Evolutionary conservation across 441 rosid species (phyloP).

Genomic region (Euphorbia celastroides): DNA sequence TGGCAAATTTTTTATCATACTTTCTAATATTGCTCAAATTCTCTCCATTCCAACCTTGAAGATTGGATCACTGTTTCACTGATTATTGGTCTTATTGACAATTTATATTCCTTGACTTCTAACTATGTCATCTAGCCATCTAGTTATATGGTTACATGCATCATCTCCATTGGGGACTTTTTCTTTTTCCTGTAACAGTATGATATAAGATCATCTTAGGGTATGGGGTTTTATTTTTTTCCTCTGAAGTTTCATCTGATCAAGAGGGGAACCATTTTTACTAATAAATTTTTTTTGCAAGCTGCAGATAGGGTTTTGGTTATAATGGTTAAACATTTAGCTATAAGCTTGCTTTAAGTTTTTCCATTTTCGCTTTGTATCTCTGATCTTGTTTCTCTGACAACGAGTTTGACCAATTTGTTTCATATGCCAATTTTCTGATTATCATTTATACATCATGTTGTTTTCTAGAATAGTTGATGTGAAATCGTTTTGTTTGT

Average conservation of each 20-base stretch:
- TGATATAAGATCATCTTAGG: neutral
- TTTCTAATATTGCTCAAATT: neutral
- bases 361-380: neutral
- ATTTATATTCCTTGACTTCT: neutral
- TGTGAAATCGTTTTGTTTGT: slow-evolving; percentile 1
- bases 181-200: neutral
- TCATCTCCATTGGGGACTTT: neutral
- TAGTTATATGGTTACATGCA: neutral
- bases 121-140: neutral
- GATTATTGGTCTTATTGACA: neutral
- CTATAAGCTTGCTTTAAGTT: neutral
- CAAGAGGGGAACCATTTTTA: neutral
- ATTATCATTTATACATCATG: neutral
- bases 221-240: neutral
- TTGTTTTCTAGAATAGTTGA: neutral
- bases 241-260: neutral
- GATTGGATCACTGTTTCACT: neutral
- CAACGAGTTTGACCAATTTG: neutral
- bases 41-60: neutral
- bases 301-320: neutral
- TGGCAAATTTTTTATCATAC: neutral
- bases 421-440: neutral
- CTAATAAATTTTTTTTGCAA: neutral
- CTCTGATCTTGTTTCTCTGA: neutral
- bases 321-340: neutral